These are phyloP conservation scores for Eimeria acervulina DNA, from an alignment of 169 alveolate species.

Conservation along the genomic window DNA sequence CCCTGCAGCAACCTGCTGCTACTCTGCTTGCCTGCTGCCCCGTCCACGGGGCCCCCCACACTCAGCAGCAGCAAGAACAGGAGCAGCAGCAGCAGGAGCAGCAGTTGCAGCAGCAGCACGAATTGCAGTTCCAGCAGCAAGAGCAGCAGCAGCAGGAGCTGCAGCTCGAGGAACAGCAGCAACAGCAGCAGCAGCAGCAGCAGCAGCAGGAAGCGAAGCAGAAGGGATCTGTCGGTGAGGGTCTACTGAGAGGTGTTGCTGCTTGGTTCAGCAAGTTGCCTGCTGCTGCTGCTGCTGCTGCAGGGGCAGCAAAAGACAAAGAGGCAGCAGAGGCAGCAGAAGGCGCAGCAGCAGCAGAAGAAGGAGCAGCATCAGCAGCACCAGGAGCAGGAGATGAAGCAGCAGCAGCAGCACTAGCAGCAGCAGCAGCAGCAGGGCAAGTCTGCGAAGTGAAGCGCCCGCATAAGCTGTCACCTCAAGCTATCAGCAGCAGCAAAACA, in stretches of 20 bases:
- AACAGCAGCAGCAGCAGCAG: neutral
- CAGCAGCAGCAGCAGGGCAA: neutral
- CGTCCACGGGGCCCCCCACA: neutral
- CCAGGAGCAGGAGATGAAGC: neutral
- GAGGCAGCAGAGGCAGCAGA: neutral
- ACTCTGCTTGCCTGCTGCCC: slow-evolving; percentile 8
- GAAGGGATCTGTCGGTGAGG: neutral
- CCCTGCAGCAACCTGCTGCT: neutral
- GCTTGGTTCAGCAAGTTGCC: neutral
- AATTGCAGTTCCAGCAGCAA: neutral
- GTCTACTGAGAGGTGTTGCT: neutral
- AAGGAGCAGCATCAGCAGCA: slow-evolving; percentile 5
- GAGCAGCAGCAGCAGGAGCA: slow-evolving; percentile 27
- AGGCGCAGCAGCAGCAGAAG: slow-evolving; percentile 5
- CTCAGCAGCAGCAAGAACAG: neutral
- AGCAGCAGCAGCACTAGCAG: neutral
- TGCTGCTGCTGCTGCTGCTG: neutral
- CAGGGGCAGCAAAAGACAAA: neutral
- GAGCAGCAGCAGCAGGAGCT: neutral
- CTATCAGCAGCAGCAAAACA: neutral
- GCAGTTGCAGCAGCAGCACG: slow-evolving; percentile 2
- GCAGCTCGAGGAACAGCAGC: neutral
- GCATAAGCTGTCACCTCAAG: neutral
- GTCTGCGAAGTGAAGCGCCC: slow-evolving; percentile 5
- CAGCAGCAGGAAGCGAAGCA: neutral